phyloP scores from a whole-genome alignment of 495 filamentous ascomycete species.

The Cenococcum geophilum region DNA sequence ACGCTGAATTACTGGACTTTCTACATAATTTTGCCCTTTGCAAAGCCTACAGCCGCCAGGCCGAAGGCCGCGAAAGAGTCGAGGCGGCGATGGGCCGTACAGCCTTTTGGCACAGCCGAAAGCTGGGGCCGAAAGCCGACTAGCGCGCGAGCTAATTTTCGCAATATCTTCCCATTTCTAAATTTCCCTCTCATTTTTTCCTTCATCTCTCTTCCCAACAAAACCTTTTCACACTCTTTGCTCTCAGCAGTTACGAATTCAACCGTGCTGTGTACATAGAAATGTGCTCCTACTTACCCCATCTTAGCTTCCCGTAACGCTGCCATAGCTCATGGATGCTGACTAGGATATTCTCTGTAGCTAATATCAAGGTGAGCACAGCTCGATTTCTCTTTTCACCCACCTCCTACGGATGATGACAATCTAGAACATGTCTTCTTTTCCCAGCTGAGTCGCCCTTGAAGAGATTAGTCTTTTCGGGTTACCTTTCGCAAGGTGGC shows the following conservation, averaged over 20 bases:
- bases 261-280: too few species aligned
- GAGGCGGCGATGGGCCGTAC: too few species aligned
- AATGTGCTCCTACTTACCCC: too few species aligned
- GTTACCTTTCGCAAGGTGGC: constrained; percentile 58
- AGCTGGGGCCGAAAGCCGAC: background rate
- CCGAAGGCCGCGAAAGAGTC: background rate
- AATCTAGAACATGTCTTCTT: constrained; percentile 73
- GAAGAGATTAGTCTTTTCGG: constrained; percentile 70
- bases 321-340: background rate
- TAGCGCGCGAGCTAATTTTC: background rate
- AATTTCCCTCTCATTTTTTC: background rate
- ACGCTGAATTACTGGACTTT: too few species aligned
- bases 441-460: constrained; percentile 91
- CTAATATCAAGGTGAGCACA: constrained; percentile 33
- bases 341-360: background rate
- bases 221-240: background rate
- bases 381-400: constrained; percentile 26
- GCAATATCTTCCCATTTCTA: background rate
- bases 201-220: background rate
- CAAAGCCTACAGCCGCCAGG: background rate
- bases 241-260: background rate
- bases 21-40: too few species aligned
- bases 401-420: constrained; percentile 66
- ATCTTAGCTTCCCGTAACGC: background rate
- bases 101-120: too few species aligned